Evolutionary conservation across 2,329 filamentous ascomycete genomes (phyloP), one percentile per base, ranked within the genome.

Genomic region (Tolypocladium sp.): DNA sequence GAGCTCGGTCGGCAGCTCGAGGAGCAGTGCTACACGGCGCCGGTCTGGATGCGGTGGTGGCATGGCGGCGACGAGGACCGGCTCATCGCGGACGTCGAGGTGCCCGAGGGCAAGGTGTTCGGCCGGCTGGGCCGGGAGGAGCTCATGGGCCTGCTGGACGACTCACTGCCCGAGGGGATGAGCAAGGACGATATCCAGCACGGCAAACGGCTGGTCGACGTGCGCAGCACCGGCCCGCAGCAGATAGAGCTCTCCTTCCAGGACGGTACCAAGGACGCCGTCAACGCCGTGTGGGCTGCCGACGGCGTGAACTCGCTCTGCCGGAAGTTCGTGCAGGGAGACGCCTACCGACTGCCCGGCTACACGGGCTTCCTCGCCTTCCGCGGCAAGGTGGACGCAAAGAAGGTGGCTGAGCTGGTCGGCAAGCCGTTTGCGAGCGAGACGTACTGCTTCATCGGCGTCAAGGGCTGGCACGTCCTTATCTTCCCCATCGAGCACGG

Each of bases 271-370:
- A 53, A 13, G 25, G 57, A 53, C 27, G 25, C 15, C 5, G 57
- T 35, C 44, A 58, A 58, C 22, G 57, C 57, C 20, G 57, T 58
- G 17, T 58, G 57, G 57, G 57, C 57, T 25, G 46, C 57, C 17
- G 57, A 58, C 37, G 57, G 57, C n/a, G 57, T 58, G 9, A 58
- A 58, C 38, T 58, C 57, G 30, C 22, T 51, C 30, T 58, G 57
- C 25, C 42, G 57, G 12, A 37, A 40, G 13, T 27, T 58, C 2
- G 57, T 54, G 9, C 57, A 58, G 22, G 44, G 22, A n/a, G 44
- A 54, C 10, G 38, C 44, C 46, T 52, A 58, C 12, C 46, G 44
- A 22, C 25, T 37, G 35, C 44, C 44, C 8, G 22, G n/a, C n/a
- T 44, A 44, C 42, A 44, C 42, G 20, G 42, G 42, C n/a, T 44